A percentile compares a stretch with the other conserved stretches of the same genome.
Conservation (phyloP, 352 stramenopile species). For the Globisporangium cylindrosporum region DNA sequence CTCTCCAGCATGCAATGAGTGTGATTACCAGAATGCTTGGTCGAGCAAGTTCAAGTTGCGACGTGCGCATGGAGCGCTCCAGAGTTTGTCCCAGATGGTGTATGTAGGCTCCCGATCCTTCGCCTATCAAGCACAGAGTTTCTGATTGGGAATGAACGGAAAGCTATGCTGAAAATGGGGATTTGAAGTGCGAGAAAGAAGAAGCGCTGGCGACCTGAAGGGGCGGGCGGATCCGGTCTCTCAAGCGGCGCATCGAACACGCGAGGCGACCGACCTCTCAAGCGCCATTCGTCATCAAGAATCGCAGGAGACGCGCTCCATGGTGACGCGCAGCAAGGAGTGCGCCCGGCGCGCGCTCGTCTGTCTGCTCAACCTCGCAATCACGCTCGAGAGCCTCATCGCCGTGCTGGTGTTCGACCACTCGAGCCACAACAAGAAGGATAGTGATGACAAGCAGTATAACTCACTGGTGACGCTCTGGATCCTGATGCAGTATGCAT, state of each 20-base stretch:
- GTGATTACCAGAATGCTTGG: too few relatives aligned
- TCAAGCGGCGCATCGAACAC: background rate
- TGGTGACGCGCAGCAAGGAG: background rate
- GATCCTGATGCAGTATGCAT: conserved; percentile 13
- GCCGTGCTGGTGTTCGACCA: conserved; percentile 3
- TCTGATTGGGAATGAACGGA: background rate
- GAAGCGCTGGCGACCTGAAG: background rate
- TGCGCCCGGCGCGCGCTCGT: background rate
- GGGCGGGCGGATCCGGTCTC: background rate
- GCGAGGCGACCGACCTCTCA: background rate
- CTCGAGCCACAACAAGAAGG: background rate
- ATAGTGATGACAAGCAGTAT: background rate
- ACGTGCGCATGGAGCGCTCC: background rate
- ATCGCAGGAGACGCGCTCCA: background rate
- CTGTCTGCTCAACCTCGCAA: conserved; percentile 12
- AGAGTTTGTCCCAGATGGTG: background rate
- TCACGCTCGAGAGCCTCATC: conserved; percentile 13
- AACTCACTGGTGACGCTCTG: conserved; percentile 2
- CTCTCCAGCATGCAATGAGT: conserved; percentile 10
- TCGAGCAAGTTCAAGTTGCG: conserved; percentile 1
- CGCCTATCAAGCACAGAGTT: background rate
- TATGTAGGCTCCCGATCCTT: background rate
- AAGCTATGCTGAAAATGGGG: background rate
- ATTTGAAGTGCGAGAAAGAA: background rate
- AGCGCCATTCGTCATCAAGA: background rate